Conservation (phyloP, 805 yeast genomes). For the Candida alai region DNA sequence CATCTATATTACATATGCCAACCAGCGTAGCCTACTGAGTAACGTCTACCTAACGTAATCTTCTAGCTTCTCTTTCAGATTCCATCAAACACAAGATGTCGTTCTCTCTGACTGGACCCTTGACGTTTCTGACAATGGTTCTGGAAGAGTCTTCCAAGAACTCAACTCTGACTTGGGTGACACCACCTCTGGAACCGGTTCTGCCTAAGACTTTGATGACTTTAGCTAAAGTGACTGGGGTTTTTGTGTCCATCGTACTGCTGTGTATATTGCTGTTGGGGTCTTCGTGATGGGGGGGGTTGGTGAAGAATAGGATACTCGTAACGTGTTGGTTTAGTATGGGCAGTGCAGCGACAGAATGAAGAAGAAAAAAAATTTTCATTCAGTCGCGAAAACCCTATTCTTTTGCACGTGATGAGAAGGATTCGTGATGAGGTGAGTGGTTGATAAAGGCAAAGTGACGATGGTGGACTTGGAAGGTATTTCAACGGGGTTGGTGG, state of each 20-base stretch:
- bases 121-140: conserved; percentile 48
- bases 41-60: conserved; percentile 11
- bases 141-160: conserved; percentile 46
- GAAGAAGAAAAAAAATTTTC: background rate
- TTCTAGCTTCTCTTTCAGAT: conserved; percentile 85
- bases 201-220: conserved; percentile 99
- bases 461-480: too few relatives aligned
- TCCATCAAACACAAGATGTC: conserved; percentile 98
- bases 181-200: conserved; percentile 99
- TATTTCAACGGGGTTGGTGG: too few relatives aligned
- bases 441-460: too few relatives aligned
- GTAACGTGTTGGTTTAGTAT: too few relatives aligned
- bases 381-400: background rate
- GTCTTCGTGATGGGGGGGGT: background rate
- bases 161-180: conserved; percentile 49
- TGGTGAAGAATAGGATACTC: conserved; percentile 1
- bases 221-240: conserved; percentile 98
- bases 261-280: too few relatives aligned
- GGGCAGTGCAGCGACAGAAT: too few relatives aligned
- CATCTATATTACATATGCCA: background rate
- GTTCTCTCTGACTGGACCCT: conserved; percentile 55
- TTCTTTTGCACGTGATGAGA: background rate
- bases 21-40: background rate
- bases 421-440: background rate
- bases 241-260: conserved; percentile 32